phyloP scores from a whole-genome alignment of 352 stramenopile genomes.

The Pythium pyrilobum region DNA sequence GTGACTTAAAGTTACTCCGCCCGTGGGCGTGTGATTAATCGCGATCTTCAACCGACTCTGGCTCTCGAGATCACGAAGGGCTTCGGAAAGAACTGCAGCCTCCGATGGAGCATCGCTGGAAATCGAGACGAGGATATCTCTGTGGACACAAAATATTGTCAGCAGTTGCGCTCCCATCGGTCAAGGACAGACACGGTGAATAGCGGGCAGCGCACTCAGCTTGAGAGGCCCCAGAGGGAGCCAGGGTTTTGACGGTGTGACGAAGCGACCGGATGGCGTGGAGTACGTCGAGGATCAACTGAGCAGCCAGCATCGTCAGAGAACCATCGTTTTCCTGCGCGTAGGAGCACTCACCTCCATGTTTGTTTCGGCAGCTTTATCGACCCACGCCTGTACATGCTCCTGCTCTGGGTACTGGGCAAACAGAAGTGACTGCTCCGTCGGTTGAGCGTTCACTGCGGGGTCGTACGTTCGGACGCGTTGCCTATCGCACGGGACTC shows the following conservation, averaged over 20 bases:
- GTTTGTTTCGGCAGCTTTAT: conserved; percentile 7
- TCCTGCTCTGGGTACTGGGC: conserved; percentile 80
- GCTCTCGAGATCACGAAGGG: conserved; percentile 11
- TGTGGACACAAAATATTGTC: background rate
- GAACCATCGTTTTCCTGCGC: background rate
- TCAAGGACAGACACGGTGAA: background rate
- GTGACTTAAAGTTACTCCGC: conserved; percentile 12
- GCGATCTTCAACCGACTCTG: conserved; percentile 12
- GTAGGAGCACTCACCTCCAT: conserved; percentile 20
- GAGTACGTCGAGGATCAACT: conserved; percentile 87
- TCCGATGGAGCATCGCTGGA: background rate
- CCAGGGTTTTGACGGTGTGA: conserved; percentile 68
- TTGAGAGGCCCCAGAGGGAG: conserved; percentile 30
- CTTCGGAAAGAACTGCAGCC: conserved; percentile 1
- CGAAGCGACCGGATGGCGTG: conserved; percentile 92
- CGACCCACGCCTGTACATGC: conserved; percentile 37
- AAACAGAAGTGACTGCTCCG: conserved; percentile 58
- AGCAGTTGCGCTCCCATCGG: too few relatives aligned
- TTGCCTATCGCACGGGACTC: conserved; percentile 32
- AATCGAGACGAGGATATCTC: conserved; percentile 8
- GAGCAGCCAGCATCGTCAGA: background rate
- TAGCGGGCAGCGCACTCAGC: conserved; percentile 3
- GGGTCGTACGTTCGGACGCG: conserved; percentile 55
- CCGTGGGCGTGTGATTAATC: background rate
- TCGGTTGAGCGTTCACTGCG: background rate